Evolutionary conservation across 176 grass and related monocot species (phyloP).

Genomic region (Ensete ventricosum): DNA sequence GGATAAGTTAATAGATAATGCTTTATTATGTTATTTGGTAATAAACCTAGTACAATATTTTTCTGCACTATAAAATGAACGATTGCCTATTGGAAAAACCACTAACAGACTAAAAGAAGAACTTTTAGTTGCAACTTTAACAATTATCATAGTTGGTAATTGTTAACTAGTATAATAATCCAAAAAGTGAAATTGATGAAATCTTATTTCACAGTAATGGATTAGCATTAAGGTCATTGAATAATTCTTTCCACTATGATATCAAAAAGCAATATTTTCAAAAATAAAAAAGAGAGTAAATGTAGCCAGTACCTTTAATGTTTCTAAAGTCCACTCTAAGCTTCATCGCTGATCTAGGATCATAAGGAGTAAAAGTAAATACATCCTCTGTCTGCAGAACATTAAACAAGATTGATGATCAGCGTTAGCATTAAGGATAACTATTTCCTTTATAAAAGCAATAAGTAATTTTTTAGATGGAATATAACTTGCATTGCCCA

Average conservation of each 20-base stretch:
- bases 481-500: neutral
- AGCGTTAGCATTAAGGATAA: neutral
- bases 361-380: constrained; percentile 59
- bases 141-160: too few species aligned
- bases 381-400: constrained; percentile 63
- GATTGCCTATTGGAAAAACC: too few species aligned
- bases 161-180: too few species aligned
- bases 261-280: neutral
- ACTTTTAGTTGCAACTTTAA: too few species aligned
- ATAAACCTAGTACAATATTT: too few species aligned
- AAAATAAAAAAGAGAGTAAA: constrained; percentile 13
- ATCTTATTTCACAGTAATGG: neutral
- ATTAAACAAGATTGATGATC: constrained; percentile 18
- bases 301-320: constrained; percentile 56
- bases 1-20: too few species aligned
- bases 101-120: too few species aligned
- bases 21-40: too few species aligned
- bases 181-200: too few species aligned
- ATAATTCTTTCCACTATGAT: neutral
- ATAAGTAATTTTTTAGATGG: neutral
- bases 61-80: too few species aligned
- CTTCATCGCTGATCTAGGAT: constrained; percentile 81
- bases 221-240: neutral
- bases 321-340: constrained; percentile 67
- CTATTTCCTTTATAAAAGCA: neutral